These are phyloP conservation scores for Cryptomeria japonica DNA, from an alignment of 75 land plant genomes.

Conservation along the genomic window DNA sequence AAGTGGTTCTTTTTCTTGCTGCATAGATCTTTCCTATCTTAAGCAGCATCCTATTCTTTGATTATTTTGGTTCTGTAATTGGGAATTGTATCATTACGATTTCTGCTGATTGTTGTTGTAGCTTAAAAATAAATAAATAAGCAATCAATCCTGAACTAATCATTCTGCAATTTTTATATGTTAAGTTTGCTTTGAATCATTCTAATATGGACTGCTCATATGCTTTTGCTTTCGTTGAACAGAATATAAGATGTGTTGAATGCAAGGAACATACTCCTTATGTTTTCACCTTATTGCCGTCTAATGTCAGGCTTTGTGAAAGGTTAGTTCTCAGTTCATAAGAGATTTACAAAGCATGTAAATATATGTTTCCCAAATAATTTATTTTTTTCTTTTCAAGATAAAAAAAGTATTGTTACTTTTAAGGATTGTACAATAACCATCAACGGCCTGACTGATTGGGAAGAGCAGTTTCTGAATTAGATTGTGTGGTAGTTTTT, in stretches of 20 bases:
- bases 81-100: not conserved
- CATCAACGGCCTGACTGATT: too few relatives aligned
- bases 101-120: not conserved
- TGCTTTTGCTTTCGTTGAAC: slow-evolving; percentile 10
- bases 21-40: not conserved
- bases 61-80: not conserved
- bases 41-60: not conserved
- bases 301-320: slow-evolving; percentile 19
- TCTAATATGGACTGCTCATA: not conserved
- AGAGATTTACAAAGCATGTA: too few relatives aligned
- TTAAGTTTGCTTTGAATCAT: not conserved
- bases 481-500: too few relatives aligned
- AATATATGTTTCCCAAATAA: too few relatives aligned
- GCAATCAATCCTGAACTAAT: not conserved
- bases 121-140: not conserved
- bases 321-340: slow-evolving; percentile 8
- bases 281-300: slow-evolving; percentile 17
- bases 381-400: too few relatives aligned
- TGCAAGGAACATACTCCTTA: slow-evolving; percentile 24
- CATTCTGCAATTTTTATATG: not conserved
- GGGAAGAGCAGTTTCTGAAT: too few relatives aligned
- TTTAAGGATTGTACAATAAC: too few relatives aligned
- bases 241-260: slow-evolving; percentile 24
- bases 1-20: not conserved
- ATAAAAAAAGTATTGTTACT: too few relatives aligned